Conservation (phyloP, 2,329 filamentous ascomycete species). For the Ophiostoma tasmaniense region DNA sequence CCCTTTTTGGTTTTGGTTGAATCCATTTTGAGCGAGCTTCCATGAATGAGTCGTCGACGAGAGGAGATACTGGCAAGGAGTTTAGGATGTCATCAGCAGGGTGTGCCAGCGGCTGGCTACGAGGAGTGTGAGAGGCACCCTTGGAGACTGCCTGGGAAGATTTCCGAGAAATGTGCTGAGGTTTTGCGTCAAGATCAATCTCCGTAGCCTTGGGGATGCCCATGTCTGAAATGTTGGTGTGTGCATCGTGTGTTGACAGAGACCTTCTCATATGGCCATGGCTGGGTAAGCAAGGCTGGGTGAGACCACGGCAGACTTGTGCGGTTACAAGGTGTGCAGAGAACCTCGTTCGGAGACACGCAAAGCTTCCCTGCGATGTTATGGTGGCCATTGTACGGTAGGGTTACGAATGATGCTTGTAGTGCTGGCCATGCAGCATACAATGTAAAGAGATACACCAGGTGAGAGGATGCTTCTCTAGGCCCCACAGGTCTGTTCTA, state of each 20-base stretch:
- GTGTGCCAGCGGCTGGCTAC: not conserved
- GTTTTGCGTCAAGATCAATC: not conserved
- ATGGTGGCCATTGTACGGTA: not conserved
- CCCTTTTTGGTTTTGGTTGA: constrained; percentile 30
- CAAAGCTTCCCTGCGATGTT: not conserved
- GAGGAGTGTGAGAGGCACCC: not conserved
- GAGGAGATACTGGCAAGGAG: constrained; percentile 44
- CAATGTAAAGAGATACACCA: not conserved
- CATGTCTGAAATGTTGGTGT: not conserved
- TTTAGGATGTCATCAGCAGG: too few species aligned
- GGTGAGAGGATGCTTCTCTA: not conserved
- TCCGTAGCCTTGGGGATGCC: not conserved
- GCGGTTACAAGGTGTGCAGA: not conserved
- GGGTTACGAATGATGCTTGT: not conserved
- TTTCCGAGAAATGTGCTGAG: not conserved
- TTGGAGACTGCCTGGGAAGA: not conserved
- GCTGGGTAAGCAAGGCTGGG: not conserved
- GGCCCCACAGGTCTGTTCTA: not conserved
- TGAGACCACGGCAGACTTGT: not conserved
- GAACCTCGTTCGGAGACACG: not conserved
- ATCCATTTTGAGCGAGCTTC: constrained; percentile 36
- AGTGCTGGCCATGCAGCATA: not conserved
- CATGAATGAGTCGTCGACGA: constrained; percentile 45
- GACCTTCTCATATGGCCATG: not conserved
- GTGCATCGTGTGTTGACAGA: not conserved